These are phyloP conservation scores for Zopfochytrium polystomum DNA, from an alignment of 371 early-diverging fungal species.

Conservation along the genomic window DNA sequence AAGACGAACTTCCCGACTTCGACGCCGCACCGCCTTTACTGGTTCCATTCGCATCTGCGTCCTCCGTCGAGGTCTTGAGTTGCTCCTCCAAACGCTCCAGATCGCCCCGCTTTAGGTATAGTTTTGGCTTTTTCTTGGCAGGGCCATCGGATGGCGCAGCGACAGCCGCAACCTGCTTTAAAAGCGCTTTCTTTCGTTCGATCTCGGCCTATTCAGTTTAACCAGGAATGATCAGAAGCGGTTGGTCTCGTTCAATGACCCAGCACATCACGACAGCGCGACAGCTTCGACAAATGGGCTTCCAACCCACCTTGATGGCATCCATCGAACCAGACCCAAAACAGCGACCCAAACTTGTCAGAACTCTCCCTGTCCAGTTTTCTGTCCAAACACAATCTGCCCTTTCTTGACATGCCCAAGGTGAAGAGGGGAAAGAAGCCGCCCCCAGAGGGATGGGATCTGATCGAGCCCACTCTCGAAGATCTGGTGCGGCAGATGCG, in stretches of 20 bases:
- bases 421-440: constrained; percentile 65
- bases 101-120: constrained; percentile 75
- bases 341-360: too few relatives aligned
- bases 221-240: too few relatives aligned
- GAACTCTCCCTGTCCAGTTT: too few relatives aligned
- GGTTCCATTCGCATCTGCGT: too few relatives aligned
- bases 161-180: constrained; percentile 38
- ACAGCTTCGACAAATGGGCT: too few relatives aligned
- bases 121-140: constrained; percentile 60
- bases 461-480: constrained; percentile 88
- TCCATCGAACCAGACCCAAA: too few relatives aligned
- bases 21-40: too few relatives aligned
- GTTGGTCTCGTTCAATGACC: too few relatives aligned
- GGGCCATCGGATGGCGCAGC: constrained; percentile 32
- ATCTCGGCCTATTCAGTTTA: constrained; percentile 66
- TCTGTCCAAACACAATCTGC: too few relatives aligned
- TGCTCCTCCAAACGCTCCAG: constrained; percentile 67
- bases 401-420: constrained; percentile 46
- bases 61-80: constrained; percentile 57
- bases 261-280: too few relatives aligned
- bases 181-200: constrained; percentile 60
- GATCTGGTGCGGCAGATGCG: constrained; percentile 93
- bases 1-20: too few relatives aligned
- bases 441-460: constrained; percentile 93
- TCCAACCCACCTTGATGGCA: too few relatives aligned